Evolutionary conservation across 345 rosid species (phyloP), one percentile per base, ranked within the genome.

Genomic region (Noccaea caerulescens): DNA sequence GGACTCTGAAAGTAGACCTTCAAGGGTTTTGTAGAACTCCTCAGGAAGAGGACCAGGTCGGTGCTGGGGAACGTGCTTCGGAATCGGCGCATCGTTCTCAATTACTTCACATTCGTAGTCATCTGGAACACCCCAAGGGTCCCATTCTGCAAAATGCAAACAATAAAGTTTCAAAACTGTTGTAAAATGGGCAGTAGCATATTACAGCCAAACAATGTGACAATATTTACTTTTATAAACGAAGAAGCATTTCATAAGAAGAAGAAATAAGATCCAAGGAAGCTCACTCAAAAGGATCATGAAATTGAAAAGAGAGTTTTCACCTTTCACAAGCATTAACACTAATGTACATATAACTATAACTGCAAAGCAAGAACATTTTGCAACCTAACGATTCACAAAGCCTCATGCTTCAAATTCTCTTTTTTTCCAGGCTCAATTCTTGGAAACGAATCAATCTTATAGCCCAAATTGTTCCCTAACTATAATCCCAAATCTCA

Each of bases 51-150:
- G 98, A 66, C 97, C 98, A 18, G 97, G 97, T 71, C 93, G 89
- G 75, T 94, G 99, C 71, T 73, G 82, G 49, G 98, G 99, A 60
- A 94, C 89, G 59, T 91, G 99, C 83, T 91, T 89, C 0, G 99
- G 99, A 74, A 91, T 80, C 3, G 96, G 96, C 18, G 93, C 90
- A 75, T 89, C 93, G 13, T 89, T 86, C 80, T 94, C 98, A 8
- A 94, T 83, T n/a, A 91, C 84, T 79, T 94, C 98, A 14, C 93
- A 88, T 70, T 89, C 93, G 30, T 87, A 86, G 77, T 92, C 99
- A 37, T 95, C 98, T 33, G 96, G 92, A 80, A 91, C 92, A 71
- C 92, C 98, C 98, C 98, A 89, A 56, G 98, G 98, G 80, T 89
- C 93, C 98, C 96, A 91, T 76, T 94, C 98, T 94, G 88, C 77